Evolutionary conservation across 495 filamentous ascomycete genomes (phyloP).

Genomic region (Mytilinidion resinicola): DNA sequence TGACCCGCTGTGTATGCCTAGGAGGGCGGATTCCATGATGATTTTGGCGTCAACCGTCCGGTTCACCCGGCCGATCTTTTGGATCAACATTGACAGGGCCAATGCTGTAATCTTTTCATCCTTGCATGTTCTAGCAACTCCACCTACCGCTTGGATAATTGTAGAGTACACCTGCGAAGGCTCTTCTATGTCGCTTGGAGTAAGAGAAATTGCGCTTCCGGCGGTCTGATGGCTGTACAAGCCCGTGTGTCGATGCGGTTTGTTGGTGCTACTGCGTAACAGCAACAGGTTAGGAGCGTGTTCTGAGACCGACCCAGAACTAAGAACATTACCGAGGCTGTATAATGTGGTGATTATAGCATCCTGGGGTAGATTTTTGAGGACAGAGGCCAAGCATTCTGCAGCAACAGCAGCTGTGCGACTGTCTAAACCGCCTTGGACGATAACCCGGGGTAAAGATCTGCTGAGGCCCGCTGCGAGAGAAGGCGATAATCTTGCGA

Average conservation of each 20-base stretch:
- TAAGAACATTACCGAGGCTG: constrained; percentile 86
- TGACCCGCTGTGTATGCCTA: constrained; percentile 68
- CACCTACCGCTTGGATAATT: constrained; percentile 82
- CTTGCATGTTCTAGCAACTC: constrained; percentile 69
- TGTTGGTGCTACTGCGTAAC: constrained; percentile 21
- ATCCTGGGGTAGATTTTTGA: constrained; percentile 80
- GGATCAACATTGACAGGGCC: constrained; percentile 90
- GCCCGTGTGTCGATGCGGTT: constrained; percentile 3
- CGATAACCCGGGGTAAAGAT: constrained; percentile 75
- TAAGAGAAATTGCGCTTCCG: constrained; percentile 73
- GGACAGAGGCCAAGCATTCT: constrained; percentile 68
- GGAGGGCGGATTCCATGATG: constrained; percentile 66
- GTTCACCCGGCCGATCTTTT: constrained; percentile 82
- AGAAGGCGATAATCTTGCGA: constrained; percentile 64
- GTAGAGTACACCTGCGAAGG: constrained; percentile 64
- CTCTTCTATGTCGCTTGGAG: constrained; percentile 66
- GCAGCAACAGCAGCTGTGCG: constrained; percentile 67
- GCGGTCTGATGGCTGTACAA: constrained; percentile 51
- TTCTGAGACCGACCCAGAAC: constrained; percentile 48
- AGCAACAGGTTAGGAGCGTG: constrained; percentile 33
- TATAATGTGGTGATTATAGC: constrained; percentile 91
- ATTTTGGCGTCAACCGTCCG: constrained; percentile 71
- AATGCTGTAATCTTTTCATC: constrained; percentile 91
- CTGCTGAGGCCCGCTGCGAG: constrained; percentile 71
- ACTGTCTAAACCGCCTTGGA: constrained; percentile 63